phyloP scores from a whole-genome alignment of 148 eudicot genomes.

The Rhododendron ovatum region DNA sequence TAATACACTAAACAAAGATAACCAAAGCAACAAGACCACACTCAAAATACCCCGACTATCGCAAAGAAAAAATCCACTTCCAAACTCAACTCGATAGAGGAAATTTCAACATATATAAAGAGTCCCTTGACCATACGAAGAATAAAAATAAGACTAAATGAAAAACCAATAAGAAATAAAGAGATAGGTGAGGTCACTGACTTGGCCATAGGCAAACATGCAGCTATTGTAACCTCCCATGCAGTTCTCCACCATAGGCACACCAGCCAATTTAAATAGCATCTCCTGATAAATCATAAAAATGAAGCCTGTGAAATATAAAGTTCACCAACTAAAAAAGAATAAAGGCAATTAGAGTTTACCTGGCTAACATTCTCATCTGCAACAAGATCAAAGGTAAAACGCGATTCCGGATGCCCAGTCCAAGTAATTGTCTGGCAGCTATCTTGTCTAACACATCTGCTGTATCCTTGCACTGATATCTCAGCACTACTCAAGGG shows the following conservation, averaged over 20 bases:
- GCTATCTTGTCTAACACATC: conserved; percentile 89
- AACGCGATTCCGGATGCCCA: conserved; percentile 98
- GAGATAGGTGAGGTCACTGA: conserved; percentile 23
- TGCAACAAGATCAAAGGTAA: conserved; percentile 90
- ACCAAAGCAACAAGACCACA: background rate
- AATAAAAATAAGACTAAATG: background rate
- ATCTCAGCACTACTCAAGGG: conserved; percentile 80
- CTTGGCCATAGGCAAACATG: conserved; percentile 99
- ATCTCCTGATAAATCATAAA: conserved; percentile 54
- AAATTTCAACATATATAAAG: background rate
- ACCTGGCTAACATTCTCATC: conserved; percentile 97
- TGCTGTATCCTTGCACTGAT: conserved; percentile 66
- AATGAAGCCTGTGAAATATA: background rate
- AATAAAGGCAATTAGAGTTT: background rate
- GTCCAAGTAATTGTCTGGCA: conserved; percentile 85
- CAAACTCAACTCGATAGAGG: background rate
- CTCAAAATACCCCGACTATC: background rate
- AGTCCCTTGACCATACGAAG: background rate
- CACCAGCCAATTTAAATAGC: conserved; percentile 90
- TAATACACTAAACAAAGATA: background rate
- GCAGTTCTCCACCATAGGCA: conserved; percentile 96
- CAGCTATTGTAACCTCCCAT: conserved; percentile 95
- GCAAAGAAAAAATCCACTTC: background rate
- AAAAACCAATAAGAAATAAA: background rate
- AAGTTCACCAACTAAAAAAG: background rate